Conservation (phyloP, 73 alveolate species). For the Paramecium caudatum region DNA sequence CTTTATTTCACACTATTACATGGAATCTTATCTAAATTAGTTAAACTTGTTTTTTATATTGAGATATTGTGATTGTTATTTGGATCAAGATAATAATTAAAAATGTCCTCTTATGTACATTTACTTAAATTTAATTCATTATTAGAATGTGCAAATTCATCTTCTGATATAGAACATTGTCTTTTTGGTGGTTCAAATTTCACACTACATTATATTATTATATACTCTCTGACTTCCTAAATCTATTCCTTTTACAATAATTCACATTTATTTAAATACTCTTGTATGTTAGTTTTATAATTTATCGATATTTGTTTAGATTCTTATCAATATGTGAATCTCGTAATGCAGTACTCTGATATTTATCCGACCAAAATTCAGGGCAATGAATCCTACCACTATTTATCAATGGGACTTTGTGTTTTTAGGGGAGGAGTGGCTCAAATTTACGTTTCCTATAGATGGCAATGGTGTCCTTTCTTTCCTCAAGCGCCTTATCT, state of each 20-base stretch:
- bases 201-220: neutral
- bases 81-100: neutral
- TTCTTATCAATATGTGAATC: constrained; percentile 26
- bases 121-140: constrained; percentile 19
- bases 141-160: constrained; percentile 19
- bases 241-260: neutral
- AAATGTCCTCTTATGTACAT: constrained; percentile 28
- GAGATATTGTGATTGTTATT: neutral
- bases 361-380: constrained; percentile 64
- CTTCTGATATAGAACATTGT: neutral
- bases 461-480: constrained; percentile 56
- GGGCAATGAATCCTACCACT: constrained; percentile 1
- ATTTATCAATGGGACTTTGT: neutral
- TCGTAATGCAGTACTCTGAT: constrained; percentile 45
- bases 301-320: neutral
- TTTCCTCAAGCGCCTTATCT: constrained; percentile 10
- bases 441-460: constrained; percentile 44
- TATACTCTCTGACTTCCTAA: constrained; percentile 1
- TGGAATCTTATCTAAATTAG: neutral
- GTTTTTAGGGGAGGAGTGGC: neutral
- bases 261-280: neutral
- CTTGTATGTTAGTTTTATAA: constrained; percentile 7
- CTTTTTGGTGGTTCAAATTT: neutral
- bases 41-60: neutral
- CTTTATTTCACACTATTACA: constrained; percentile 11